Percentiles rank a stretch among this genome's conserved stretches.
These are phyloP conservation scores for Teunomyces pallodes DNA, from an alignment of 805 yeast genomes.

Conservation along the genomic window DNA sequence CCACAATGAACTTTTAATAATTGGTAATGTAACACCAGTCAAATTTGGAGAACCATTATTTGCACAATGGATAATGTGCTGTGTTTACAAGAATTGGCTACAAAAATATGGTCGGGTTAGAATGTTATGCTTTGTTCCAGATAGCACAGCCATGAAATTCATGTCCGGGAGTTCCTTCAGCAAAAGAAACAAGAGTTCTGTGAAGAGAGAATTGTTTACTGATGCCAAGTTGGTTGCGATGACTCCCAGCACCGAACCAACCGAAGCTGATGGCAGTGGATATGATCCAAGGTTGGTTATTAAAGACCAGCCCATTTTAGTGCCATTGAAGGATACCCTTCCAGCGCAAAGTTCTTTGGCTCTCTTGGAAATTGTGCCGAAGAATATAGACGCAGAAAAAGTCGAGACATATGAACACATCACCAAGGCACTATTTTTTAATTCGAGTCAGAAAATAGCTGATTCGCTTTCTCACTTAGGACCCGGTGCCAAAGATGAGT, in stretches of 20 bases:
- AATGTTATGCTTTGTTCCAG: conserved; percentile 67
- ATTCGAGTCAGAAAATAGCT: conserved; percentile 40
- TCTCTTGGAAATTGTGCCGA: conserved; percentile 54
- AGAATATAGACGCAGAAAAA: conserved; percentile 34
- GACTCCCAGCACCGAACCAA: conserved; percentile 20
- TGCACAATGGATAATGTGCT: conserved; percentile 72
- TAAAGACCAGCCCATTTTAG: conserved; percentile 35
- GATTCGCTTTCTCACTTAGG: conserved; percentile 59
- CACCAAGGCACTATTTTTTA: conserved; percentile 28
- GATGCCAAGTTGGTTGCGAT: conserved; percentile 57
- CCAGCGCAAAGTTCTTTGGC: conserved; percentile 43
- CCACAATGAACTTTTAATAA: conserved; percentile 53
- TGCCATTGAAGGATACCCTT: conserved; percentile 25
- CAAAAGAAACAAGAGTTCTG: conserved; percentile 59
- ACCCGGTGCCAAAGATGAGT: conserved; percentile 73
- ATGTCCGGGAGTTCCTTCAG: conserved; percentile 52
- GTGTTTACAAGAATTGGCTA: conserved; percentile 70
- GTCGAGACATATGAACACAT: conserved; percentile 66
- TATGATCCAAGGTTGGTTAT: conserved; percentile 37
- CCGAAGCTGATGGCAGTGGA: conserved; percentile 25
- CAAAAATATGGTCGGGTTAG: conserved; percentile 68
- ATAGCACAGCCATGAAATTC: conserved; percentile 54
- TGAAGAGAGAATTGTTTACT: conserved; percentile 63
- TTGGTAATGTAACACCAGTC: conserved; percentile 55
- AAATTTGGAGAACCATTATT: conserved; percentile 63